Evolutionary conservation across 441 rosid species (phyloP).

Genomic region (Isatis lusitanica): DNA sequence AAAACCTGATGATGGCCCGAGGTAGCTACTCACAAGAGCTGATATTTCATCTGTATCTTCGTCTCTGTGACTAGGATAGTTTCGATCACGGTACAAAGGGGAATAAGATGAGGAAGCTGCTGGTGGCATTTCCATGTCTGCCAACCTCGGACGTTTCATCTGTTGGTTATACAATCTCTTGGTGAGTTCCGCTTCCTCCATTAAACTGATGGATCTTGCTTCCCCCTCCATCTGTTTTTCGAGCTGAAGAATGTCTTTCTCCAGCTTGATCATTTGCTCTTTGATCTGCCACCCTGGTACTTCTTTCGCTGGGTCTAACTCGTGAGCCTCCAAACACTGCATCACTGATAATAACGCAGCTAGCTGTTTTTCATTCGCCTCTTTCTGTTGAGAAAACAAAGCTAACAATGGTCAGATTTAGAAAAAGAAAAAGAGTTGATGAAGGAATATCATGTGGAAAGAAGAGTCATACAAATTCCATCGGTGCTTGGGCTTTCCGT

Average conservation of each 20-base stretch:
- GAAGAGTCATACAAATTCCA: slow-evolving; percentile 41
- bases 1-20: slow-evolving; percentile 41
- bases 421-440: background rate
- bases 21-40: slow-evolving; percentile 46
- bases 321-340: slow-evolving; percentile 55
- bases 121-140: slow-evolving; percentile 41
- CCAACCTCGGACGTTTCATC: slow-evolving; percentile 50
- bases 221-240: slow-evolving; percentile 38
- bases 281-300: slow-evolving; percentile 56
- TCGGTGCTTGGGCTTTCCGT: slow-evolving; percentile 40
- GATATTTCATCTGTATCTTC: slow-evolving; percentile 41
- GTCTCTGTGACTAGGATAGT: slow-evolving; percentile 33
- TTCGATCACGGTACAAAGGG: slow-evolving; percentile 45
- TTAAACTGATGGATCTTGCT: slow-evolving; percentile 46
- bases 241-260: slow-evolving; percentile 53
- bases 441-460: slow-evolving; percentile 8
- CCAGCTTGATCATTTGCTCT: slow-evolving; percentile 51
- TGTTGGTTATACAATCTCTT: slow-evolving; percentile 43
- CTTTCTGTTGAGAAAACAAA: slow-evolving; percentile 44
- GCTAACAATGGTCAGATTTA: slow-evolving; percentile 12
- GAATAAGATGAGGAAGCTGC: slow-evolving; percentile 37
- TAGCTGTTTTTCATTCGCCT: slow-evolving; percentile 49
- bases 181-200: slow-evolving; percentile 39
- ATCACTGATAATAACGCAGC: slow-evolving; percentile 47
- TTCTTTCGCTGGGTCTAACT: slow-evolving; percentile 48